Percentiles rank a stretch among this genome's conserved stretches.
phyloP scores from a whole-genome alignment of 192 early-diverging fungal genomes.

The Coemansia guatemalensis region DNA sequence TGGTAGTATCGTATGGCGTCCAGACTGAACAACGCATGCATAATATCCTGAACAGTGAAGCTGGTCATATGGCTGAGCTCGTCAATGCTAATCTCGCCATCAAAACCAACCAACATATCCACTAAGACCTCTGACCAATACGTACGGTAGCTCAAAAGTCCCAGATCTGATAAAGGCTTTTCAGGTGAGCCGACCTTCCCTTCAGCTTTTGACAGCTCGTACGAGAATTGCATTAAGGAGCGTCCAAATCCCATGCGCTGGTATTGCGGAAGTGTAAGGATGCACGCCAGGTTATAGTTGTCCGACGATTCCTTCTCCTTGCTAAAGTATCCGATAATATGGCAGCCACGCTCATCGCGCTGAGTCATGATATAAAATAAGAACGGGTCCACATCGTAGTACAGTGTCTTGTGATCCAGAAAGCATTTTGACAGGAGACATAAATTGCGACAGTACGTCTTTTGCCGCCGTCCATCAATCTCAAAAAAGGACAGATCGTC shows the following conservation, averaged over 20 bases:
- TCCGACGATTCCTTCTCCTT: constrained; percentile 98
- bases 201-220: constrained; percentile 93
- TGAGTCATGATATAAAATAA: constrained; percentile 95
- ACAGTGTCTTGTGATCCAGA: constrained; percentile 98
- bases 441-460: constrained; percentile 91
- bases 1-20: constrained; percentile 90
- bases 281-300: constrained; percentile 98
- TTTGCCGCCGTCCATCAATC: constrained; percentile 94
- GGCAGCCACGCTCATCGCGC: constrained; percentile 81
- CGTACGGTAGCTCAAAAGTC: constrained; percentile 88
- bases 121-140: constrained; percentile 95
- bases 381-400: constrained; percentile 98
- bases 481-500: constrained; percentile 95
- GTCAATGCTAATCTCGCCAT: constrained; percentile 84
- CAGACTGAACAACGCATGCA: constrained; percentile 86
- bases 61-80: constrained; percentile 84
- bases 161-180: constrained; percentile 97
- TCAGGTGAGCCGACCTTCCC: constrained; percentile 94
- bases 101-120: constrained; percentile 65
- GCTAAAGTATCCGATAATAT: constrained; percentile 97
- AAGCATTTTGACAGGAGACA: constrained; percentile 96
- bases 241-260: constrained; percentile 96
- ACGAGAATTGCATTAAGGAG: constrained; percentile 93
- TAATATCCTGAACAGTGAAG: constrained; percentile 87
- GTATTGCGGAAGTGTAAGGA: constrained; percentile 95